Conservation (phyloP, 176 grass and related monocot genomes). For the Calamus simplicifolius region DNA sequence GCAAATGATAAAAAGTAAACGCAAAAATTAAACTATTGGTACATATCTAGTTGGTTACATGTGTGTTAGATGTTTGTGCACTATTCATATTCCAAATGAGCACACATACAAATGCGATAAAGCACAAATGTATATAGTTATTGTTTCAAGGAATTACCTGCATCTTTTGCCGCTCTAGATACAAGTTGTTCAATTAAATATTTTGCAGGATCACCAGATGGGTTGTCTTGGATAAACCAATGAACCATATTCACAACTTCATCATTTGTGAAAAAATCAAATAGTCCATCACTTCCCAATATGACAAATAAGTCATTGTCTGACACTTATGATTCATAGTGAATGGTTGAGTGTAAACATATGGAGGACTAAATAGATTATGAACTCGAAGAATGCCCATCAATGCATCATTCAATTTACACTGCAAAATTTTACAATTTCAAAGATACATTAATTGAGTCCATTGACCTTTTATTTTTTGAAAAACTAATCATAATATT, state of each 20-base stretch:
- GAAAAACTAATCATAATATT: no score
- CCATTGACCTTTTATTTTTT: no score
- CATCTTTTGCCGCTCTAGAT: conserved; percentile 70
- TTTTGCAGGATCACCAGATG: conserved; percentile 82
- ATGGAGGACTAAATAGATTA: conserved; percentile 68
- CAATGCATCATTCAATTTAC: conserved; percentile 81
- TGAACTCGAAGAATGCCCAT: conserved; percentile 92
- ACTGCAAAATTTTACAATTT: conserved; percentile 28
- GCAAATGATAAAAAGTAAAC: no score
- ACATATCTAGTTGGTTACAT: no score
- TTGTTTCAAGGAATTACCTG: conserved; percentile 46
- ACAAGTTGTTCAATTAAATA: conserved; percentile 82
- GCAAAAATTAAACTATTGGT: no score
- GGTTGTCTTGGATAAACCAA: conserved; percentile 69
- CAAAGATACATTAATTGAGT: no score
- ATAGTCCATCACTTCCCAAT: conserved; percentile 91
- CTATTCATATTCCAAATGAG: no score
- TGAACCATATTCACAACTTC: conserved; percentile 81
- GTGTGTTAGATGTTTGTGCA: no score
- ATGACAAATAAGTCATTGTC: conserved; percentile 84
- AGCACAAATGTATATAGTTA: no score
- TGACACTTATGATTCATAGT: conserved; percentile 62
- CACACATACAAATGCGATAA: no score
- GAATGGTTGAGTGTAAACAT: conserved; percentile 75
- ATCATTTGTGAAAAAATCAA: conserved; percentile 89